phyloP scores from a whole-genome alignment of 768 basidiomycete species.

The Phanerodontia chrysosporium region DNA sequence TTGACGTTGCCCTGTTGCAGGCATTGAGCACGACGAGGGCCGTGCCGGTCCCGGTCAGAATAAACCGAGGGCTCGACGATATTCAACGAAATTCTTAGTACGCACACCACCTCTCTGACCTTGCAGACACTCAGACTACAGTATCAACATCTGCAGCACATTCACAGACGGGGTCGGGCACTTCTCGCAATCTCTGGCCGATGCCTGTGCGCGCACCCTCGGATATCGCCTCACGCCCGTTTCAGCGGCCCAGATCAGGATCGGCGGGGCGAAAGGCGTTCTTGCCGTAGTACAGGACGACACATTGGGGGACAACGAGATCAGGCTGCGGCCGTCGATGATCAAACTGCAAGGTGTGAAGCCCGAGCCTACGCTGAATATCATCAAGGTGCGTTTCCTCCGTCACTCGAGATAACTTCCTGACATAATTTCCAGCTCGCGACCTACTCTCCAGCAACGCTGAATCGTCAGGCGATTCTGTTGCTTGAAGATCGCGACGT shows the following conservation, averaged over 20 bases:
- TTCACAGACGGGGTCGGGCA: constrained; percentile 10
- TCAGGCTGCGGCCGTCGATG: background rate
- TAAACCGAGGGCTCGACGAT: background rate
- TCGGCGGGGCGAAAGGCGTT: constrained; percentile 11
- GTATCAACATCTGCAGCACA: background rate
- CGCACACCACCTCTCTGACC: background rate
- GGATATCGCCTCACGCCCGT: background rate
- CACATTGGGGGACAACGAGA: background rate
- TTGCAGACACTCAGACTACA: background rate
- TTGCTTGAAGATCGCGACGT: constrained; percentile 5
- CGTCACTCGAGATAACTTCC: background rate
- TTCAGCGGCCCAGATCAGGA: constrained; percentile 8
- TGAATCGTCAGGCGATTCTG: constrained; percentile 11
- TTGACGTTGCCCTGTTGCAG: background rate
- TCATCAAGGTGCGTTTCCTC: constrained; percentile 9
- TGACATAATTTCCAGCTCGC: background rate
- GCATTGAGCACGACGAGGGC: constrained; percentile 5
- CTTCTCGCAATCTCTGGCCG: background rate
- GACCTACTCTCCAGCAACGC: constrained; percentile 3
- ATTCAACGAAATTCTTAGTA: constrained; percentile 6
- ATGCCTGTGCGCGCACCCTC: background rate
- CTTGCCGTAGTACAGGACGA: background rate
- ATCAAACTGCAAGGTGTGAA: background rate
- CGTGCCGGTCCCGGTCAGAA: background rate
- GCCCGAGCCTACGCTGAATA: background rate